Evolutionary conservation across 2,329 filamentous ascomycete species (phyloP), one percentile per base, ranked within the genome.

Genomic region (Epichloe baconii): DNA sequence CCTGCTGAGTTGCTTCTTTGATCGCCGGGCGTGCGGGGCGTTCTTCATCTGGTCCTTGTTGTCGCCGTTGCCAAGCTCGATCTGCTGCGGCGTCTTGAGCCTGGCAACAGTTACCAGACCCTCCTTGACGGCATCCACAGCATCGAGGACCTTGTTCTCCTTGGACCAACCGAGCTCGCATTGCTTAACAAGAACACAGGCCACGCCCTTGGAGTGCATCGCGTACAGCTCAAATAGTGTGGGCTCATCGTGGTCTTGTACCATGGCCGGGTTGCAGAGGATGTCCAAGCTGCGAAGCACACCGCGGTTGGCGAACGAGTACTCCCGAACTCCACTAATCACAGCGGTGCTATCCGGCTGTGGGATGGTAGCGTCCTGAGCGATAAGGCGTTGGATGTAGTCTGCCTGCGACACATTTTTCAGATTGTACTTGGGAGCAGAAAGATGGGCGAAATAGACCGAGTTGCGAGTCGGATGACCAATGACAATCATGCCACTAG

Each of bases 191-290:
- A 82, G 83, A 49, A 97, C 66, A 60, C 87, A 91, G 17, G 90
- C 90, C n/a, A 97, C 89, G 54, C 93, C 93, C 70, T 89, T 94
- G 11, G 93, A 96, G 67, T 98, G 91, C 85, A 96, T 95, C 35
- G 88, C 86, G 65, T 98, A 98, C 10, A 98, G 76, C 71, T 98
- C 93, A 62, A 98, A 97, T 14, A 96, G 71, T 5, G 84, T 82
- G 15, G 80, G 80, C 56, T 93, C 85, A 21, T 85, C 82, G 23
- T 74, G 74, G 40, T 79, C 78, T 53, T 80, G 75, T 6, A 76
- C 70, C 55, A 80, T 78, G 51, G 83, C 79, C 36, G 85, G 82
- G 58, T 77, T 83, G 61, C 83, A 81, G 26, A 97, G 77, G 62
- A 98, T 88, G 61, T 95, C 89, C 51, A 98, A 72, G 64, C 91